Base-by-base conservation (phyloP, 345 rosid genomes). In the Syzygium aqueum region DNA sequence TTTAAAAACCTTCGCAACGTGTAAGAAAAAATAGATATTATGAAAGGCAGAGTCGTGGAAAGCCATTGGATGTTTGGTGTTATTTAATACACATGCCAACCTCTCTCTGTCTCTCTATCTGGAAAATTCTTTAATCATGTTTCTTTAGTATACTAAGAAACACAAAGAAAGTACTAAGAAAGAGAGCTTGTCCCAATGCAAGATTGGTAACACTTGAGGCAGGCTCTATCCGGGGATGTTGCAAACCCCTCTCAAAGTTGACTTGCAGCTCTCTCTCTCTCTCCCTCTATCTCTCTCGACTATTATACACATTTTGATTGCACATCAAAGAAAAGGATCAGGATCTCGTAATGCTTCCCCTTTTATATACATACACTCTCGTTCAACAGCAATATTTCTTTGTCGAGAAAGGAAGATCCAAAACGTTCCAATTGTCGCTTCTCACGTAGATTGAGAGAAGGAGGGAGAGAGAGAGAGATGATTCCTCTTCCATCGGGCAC, bases 221-320 rank as follows among this genome's bases (percentile, higher is more conserved):
- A 91, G 97, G 95, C 87, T 27, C 59, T 90, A 88, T 25, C 85
- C 92, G 94, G 95, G 98, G 95, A 89, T 88, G 90, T 37, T 73
- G 80, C 80, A 73, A 88, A 37, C 84, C 53, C 28, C 89, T 28
- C 87, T 51, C 87, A 59, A 21, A 87, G 93, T 96, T 94, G 97
- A 95, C 97, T 92, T 94, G 33, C 40, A 51, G 9, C 86, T 87
- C 73, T 16, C 22, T 84, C 73, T 17, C 16, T 53, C 52, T 37
- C 50, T 85, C 40, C 59, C 53, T 10, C 37, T 6, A 15, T 37
- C 50, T 85, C 40, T 67, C 53, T 10, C 37, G 12, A 15, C 14
- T 43, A 22, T 84, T 27, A 22, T 28, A 73, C 14, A 33, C 25
- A 73, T 33, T 67, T 67, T 37, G 80, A 33, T 33, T 67, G 6